Base-by-base conservation (phyloP, 352 stramenopile species). In the Phytophthora citrophthora region DNA sequence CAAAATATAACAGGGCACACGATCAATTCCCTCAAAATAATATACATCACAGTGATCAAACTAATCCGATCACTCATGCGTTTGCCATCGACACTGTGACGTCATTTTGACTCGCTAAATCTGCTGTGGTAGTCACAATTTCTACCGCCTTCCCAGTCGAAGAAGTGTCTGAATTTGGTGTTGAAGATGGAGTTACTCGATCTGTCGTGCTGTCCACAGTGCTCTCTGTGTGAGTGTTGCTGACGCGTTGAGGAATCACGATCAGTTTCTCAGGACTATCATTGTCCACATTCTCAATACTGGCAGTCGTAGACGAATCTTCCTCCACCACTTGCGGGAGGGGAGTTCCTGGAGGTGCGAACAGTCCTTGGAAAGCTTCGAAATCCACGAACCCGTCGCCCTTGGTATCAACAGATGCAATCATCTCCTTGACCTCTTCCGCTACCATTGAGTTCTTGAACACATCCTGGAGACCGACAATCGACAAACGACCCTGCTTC, bases 391-490 rank as follows among this genome's bases (percentile, higher is more conserved):
- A 87, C 2, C 79, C 83, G 32, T 93, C 85, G 32, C 86, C 77
- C n/a, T 90, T 88, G 16, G 66, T 83, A 57, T 97, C 90, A 13
- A 86, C 88, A n/a, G 90, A 93, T 18, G 76, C 77, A 61, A 97
- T 95, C 79, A 97, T 96, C 55, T 96, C 83, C 53, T 96, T 83
- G 38, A 97, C 87, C 57, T 94, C 83, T n/a, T 94, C 80, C 0
- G 86, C 66, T 16, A 93, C 76, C 61, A 97, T 91, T 61, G 93
- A 93, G 54, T 94, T 82, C 72, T 83, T 94, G 68, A 96, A 96
- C 52, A 97, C 77, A 36, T 95, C 81, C 49, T 92, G 79, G 15
- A 97, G 70, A 29, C 95, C 87, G 40, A 98, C 81, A 62, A 97
- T 88, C 43, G 93, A 97, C 1, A 99, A 83, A n/a, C 81, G 91